Conservation (phyloP, 2,329 filamentous ascomycete species). For the Fusarium coicis region DNA sequence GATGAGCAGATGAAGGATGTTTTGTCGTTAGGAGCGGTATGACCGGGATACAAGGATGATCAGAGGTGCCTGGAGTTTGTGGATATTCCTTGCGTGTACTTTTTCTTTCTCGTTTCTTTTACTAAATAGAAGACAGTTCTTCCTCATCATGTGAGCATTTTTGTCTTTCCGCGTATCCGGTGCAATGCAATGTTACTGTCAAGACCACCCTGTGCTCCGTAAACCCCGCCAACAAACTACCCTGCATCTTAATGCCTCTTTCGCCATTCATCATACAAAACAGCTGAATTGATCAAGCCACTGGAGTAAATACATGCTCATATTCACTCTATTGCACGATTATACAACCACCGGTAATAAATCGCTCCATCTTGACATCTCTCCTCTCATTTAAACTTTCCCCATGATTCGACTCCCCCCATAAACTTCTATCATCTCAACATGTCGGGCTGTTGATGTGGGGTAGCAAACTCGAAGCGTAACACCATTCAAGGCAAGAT, state of each 20-base stretch:
- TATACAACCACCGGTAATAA: fast-evolving
- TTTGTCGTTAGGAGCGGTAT: not conserved
- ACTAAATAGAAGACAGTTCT: too few relatives aligned
- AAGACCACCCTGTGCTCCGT: not conserved
- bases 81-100: not conserved
- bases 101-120: too few relatives aligned
- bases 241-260: not conserved
- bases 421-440: not conserved
- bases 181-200: not conserved
- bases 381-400: not conserved
- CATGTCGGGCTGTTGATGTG: not conserved
- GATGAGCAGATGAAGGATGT: not conserved
- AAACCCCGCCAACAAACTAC: not conserved
- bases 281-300: not conserved
- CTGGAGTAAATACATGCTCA: not conserved
- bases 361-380: not conserved
- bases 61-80: not conserved
- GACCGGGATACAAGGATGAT: not conserved
- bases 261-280: not conserved
- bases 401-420: not conserved
- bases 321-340: not conserved
- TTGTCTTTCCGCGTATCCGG: not conserved
- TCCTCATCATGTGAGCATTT: not conserved
- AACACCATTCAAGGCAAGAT: not conserved
- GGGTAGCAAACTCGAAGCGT: not conserved